Evolutionary conservation across 78 protist genomes (phyloP).

Genomic region (Salpingoeca rosetta): DNA sequence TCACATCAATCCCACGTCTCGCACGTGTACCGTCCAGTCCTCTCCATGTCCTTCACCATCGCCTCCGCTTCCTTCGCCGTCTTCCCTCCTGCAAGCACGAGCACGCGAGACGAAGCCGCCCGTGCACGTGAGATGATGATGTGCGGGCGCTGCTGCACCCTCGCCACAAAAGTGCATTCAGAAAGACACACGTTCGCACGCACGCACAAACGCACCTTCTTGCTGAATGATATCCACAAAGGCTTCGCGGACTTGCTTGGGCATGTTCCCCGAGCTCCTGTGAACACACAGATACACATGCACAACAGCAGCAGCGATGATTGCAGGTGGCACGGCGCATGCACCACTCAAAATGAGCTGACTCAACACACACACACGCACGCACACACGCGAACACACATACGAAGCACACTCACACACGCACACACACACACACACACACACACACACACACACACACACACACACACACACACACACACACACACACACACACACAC

Average conservation of each 20-base stretch:
- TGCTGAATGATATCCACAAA: neutral
- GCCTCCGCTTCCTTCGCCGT: neutral
- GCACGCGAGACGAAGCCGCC: no score
- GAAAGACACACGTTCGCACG: no score
- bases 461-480: neutral
- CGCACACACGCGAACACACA: neutral
- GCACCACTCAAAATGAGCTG: no score
- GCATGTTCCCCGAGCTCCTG: neutral
- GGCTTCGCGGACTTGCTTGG: neutral
- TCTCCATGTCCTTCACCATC: neutral
- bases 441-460: neutral
- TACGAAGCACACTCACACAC: neutral
- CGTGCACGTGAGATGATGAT: no score
- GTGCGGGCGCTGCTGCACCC: no score
- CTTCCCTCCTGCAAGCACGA: no score
- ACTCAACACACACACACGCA: no score
- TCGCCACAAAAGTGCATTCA: no score
- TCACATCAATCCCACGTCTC: neutral
- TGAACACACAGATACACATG: neutral
- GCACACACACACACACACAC: neutral
- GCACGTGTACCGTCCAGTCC: neutral
- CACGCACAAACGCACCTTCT: neutral
- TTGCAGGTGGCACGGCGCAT: no score
- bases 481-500: neutral
- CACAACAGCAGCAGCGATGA: no score